Evolutionary conservation across 345 rosid genomes (phyloP).

Genomic region (Theobroma cacao): DNA sequence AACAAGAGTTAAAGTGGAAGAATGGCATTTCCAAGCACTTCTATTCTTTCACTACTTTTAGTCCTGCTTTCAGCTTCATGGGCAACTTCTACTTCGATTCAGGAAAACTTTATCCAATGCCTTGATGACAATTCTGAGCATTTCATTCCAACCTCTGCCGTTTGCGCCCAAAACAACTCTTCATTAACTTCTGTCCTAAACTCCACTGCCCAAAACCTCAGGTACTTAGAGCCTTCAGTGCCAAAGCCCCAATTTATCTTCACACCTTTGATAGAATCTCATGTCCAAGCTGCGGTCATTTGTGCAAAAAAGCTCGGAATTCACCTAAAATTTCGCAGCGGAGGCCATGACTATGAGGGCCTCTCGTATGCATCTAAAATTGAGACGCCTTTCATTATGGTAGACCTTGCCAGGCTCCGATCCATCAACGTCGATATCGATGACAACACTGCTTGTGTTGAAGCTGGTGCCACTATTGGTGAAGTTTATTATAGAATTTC

Average conservation of each 20-base stretch:
- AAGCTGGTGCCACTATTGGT: conserved; percentile 36
- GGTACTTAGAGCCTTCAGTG: conserved; percentile 33
- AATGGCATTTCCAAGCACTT: background rate
- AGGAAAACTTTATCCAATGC: conserved; percentile 4
- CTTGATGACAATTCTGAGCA: background rate
- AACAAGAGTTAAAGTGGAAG: background rate
- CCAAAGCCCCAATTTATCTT: conserved; percentile 41
- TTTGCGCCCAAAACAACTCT: conserved; percentile 28
- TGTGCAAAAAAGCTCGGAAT: conserved; percentile 31
- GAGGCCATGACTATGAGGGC: conserved; percentile 52
- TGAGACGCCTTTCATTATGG: conserved; percentile 31
- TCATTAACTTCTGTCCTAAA: conserved; percentile 30
- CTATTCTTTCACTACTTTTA: background rate
- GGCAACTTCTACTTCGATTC: background rate
- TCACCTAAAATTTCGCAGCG: conserved; percentile 41
- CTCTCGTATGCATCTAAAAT: conserved; percentile 38
- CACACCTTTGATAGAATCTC: conserved; percentile 24
- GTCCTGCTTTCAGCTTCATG: too few species aligned
- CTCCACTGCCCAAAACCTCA: conserved; percentile 35
- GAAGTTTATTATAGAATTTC: conserved; percentile 42
- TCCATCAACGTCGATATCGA: conserved; percentile 24
- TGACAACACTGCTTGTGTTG: conserved; percentile 31
- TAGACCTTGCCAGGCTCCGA: conserved; percentile 33
- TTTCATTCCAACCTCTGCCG: background rate
- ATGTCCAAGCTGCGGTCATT: conserved; percentile 33